Base-by-base conservation (phyloP, 176 grass and related monocot genomes). In the Rhipidocladum racemiflorum region DNA sequence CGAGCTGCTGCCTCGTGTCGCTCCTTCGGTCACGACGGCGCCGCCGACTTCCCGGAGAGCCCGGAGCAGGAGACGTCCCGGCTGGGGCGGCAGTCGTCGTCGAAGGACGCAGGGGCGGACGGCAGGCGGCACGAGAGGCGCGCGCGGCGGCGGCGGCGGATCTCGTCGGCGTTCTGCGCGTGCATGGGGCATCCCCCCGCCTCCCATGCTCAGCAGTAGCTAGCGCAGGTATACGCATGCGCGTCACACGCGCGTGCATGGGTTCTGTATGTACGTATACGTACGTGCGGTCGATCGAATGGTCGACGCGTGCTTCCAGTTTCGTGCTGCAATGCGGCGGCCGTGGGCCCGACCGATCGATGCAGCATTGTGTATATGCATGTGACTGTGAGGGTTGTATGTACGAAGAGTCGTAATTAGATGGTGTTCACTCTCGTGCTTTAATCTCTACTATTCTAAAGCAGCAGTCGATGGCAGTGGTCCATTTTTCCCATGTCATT, bases 161-260 rank as follows among this genome's bases (percentile, higher is more conserved):
- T 89, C 76, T 85, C 81, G 2, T 35, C 69, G 29, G 81, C 81
- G 48, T 89, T 89, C 62, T 89, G 87, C 69, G 68, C 76, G 7
- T 89, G 81, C 76, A 69, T 89, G 69, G 70, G 87, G 5, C 87
- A 70, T 24, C 69, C 81, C 0, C 81, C 76, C 1, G 10, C 81
- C 51, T 73, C 76, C 49, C 81, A 75, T 5, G 70, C 77, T 34
- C 85, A 75, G 61, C 77, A 81, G 36, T 79, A 85, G 71, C 15
- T 65, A 85, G 57, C 8, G 3, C 35, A 24, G 5, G 67, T 0
- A 15, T n/a, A 1, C 4, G 2, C 63, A 4, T 42, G 7, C 2
- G 39, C 6, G 3, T 1, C 54, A 11, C 3, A 10, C 54, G 0
- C 16, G 49, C 49, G 3, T 11, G 55, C 55, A 25, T 12, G 55